A percentile compares a stretch with the other conserved stretches of the same genome.
Conservation (phyloP, 2,329 filamentous ascomycete genomes). For the Thelonectria blattea region DNA sequence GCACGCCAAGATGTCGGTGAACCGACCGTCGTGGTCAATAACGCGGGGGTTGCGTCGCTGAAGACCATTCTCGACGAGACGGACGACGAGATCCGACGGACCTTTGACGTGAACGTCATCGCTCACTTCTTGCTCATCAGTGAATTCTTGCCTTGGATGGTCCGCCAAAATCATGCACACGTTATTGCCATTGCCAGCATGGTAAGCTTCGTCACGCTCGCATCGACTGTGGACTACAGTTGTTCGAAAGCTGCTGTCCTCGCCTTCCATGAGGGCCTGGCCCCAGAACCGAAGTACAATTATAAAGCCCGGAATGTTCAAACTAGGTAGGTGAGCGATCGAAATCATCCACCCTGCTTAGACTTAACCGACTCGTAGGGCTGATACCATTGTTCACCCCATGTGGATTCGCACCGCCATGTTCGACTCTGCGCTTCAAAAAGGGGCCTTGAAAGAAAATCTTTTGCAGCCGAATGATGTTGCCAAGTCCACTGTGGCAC, state of each 20-base stretch:
- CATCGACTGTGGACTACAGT: constrained; percentile 68
- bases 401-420: constrained; percentile 26
- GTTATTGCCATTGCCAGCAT: constrained; percentile 69
- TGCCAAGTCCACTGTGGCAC: constrained; percentile 46
- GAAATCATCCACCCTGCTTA: background rate
- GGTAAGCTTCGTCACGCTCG: constrained; percentile 62
- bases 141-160: constrained; percentile 68
- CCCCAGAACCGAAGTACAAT: constrained; percentile 57
- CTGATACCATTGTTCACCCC: constrained; percentile 56
- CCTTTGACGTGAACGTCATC: constrained; percentile 67
- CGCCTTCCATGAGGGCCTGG: constrained; percentile 67
- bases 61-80: background rate
- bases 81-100: background rate
- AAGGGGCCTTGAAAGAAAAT: background rate
- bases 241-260: constrained; percentile 66
- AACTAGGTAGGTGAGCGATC: constrained; percentile 52
- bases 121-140: constrained; percentile 66
- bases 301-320: constrained; percentile 65
- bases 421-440: constrained; percentile 29
- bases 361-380: background rate
- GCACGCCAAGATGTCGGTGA: background rate
- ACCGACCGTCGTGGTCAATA: constrained; percentile 9
- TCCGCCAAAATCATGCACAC: constrained; percentile 67
- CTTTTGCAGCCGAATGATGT: constrained; percentile 39
- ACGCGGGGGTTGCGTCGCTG: constrained; percentile 3